Conservation (phyloP, 345 rosid genomes). For the Ceriops decandra region DNA sequence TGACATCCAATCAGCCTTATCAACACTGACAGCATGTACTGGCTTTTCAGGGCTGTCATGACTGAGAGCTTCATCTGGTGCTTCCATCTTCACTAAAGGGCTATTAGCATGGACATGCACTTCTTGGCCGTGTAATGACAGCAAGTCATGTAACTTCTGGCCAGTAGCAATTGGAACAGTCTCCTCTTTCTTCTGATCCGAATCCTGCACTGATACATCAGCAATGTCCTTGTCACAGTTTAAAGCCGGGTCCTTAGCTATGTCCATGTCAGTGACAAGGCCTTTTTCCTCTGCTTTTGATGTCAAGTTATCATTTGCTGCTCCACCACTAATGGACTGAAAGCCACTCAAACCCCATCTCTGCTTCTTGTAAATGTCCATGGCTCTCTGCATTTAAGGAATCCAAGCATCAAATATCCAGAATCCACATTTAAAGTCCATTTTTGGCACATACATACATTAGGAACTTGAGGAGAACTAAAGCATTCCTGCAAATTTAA, state of each 20-base stretch:
- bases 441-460: not conserved
- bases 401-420: slow-evolving; percentile 1
- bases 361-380: slow-evolving; percentile 76
- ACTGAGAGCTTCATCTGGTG: slow-evolving; percentile 9
- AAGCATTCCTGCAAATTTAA: too few relatives aligned
- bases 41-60: slow-evolving; percentile 27
- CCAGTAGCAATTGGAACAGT: slow-evolving; percentile 11
- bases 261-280: slow-evolving; percentile 10
- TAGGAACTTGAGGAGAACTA: too few relatives aligned
- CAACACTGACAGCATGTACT: slow-evolving; percentile 6
- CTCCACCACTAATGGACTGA: slow-evolving; percentile 22
- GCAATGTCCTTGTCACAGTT: slow-evolving; percentile 25
- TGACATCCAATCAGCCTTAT: slow-evolving; percentile 30
- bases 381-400: slow-evolving; percentile 59
- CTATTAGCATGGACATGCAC: slow-evolving; percentile 5
- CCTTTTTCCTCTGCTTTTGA: slow-evolving; percentile 28
- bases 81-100: slow-evolving; percentile 15
- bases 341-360: slow-evolving; percentile 44
- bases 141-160: slow-evolving; percentile 7
- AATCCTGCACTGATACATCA: slow-evolving; percentile 12
- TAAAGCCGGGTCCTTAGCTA: slow-evolving; percentile 16
- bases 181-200: slow-evolving; percentile 23
- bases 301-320: slow-evolving; percentile 27
- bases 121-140: slow-evolving; percentile 18
- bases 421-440: not conserved